phyloP scores from a whole-genome alignment of 2,329 filamentous ascomycete species.

The Emergomyces pasteurianus region DNA sequence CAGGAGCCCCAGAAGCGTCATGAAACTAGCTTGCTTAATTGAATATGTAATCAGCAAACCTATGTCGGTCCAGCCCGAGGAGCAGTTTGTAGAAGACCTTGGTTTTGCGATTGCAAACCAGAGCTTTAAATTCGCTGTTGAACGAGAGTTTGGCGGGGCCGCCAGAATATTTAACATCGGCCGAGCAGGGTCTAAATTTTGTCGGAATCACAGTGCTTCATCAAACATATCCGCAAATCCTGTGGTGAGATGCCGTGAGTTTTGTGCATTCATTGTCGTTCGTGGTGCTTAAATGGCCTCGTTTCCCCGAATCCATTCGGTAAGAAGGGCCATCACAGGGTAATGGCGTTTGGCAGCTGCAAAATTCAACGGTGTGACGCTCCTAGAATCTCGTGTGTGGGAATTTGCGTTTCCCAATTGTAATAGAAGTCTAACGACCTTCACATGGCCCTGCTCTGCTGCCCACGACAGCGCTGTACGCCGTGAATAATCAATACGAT shows the following conservation, averaged over 20 bases:
- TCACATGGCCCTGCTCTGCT: not conserved
- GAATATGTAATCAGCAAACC: not conserved
- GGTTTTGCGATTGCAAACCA: not conserved
- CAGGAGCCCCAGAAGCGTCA: not conserved
- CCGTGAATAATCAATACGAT: not conserved
- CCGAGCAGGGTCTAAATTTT: not conserved
- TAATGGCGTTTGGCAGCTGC: not conserved
- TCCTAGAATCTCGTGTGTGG: not conserved
- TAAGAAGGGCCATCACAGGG: not conserved
- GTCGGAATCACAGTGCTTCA: not conserved
- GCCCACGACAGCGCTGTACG: not conserved
- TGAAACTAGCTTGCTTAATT: not conserved
- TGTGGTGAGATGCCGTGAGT: not conserved
- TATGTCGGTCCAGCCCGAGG: not conserved
- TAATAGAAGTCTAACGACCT: not conserved
- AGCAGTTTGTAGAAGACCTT: not conserved
- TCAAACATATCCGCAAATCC: not conserved
- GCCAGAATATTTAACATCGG: not conserved
- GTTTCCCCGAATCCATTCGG: not conserved
- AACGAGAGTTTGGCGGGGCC: not conserved
- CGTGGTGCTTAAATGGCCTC: not conserved
- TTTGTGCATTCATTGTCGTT: not conserved
- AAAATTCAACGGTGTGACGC: not conserved
- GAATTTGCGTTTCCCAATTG: not conserved
- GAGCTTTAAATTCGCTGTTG: not conserved